phyloP scores from a whole-genome alignment of 768 basidiomycete species.

The Paxillus ammoniavirescens region DNA sequence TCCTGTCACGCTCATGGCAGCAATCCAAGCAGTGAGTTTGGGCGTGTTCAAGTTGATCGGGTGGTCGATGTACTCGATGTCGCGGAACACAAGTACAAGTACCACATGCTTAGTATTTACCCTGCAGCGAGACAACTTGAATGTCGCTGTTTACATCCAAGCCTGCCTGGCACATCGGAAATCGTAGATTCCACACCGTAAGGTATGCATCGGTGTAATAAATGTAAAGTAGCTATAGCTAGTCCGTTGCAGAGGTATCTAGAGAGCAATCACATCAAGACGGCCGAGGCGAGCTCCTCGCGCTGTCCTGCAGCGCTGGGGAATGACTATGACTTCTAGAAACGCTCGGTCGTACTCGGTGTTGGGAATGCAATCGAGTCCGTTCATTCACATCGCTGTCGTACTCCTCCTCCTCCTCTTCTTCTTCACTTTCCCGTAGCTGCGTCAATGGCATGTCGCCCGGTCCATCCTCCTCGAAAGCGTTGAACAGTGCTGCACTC shows the following conservation, averaged over 20 bases:
- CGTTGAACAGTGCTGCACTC: constrained; percentile 66
- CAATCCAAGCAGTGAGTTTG: constrained; percentile 12
- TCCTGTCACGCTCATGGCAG: constrained; percentile 37
- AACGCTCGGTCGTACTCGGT: constrained; percentile 27
- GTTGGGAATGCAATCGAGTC: constrained; percentile 31
- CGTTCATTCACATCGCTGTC: constrained; percentile 48
- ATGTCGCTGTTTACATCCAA: not conserved
- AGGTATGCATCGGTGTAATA: constrained; percentile 19
- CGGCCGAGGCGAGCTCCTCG: constrained; percentile 11
- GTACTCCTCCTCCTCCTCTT: constrained; percentile 46
- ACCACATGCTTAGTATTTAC: constrained; percentile 23
- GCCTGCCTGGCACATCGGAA: not conserved
- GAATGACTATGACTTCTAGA: constrained; percentile 58
- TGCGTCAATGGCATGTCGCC: constrained; percentile 56
- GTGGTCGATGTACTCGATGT: constrained; percentile 15
- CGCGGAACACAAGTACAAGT: not conserved
- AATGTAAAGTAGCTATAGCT: constrained; percentile 24
- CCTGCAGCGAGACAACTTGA: too few relatives aligned
- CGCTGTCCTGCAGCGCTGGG: constrained; percentile 37
- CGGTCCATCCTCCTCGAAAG: constrained; percentile 59
- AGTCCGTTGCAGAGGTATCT: constrained; percentile 25
- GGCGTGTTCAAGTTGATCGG: not conserved
- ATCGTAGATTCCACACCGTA: constrained; percentile 10
- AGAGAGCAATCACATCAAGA: constrained; percentile 7
- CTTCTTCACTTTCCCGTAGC: constrained; percentile 68